phyloP scores from a whole-genome alignment of 129 eudicot genomes.

The Calendula officinalis region DNA sequence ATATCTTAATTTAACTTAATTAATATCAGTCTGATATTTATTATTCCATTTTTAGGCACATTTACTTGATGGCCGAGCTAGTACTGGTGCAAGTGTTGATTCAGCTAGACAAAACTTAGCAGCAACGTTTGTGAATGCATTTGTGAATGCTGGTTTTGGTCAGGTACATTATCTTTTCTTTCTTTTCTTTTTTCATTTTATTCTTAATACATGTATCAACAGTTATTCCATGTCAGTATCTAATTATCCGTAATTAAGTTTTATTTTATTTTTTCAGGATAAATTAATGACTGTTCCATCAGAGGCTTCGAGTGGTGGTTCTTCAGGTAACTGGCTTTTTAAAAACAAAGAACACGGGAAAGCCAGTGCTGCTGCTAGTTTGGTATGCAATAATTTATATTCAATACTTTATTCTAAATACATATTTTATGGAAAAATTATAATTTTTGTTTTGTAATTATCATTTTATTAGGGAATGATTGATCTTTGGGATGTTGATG shows the following conservation, averaged over 20 bases:
- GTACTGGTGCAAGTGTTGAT: slow-evolving; percentile 90
- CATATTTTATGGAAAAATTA: neutral
- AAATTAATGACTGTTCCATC: slow-evolving; percentile 87
- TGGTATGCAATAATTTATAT: slow-evolving; percentile 49
- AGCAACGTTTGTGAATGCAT: slow-evolving; percentile 97
- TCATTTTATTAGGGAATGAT: slow-evolving; percentile 70
- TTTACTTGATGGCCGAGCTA: slow-evolving; percentile 95
- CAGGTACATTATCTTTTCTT: slow-evolving; percentile 65
- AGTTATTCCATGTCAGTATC: neutral
- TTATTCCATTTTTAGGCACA: slow-evolving; percentile 56
- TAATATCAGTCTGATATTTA: neutral
- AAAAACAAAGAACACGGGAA: slow-evolving; percentile 98
- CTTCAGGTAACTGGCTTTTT: slow-evolving; percentile 90
- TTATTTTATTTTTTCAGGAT: slow-evolving; percentile 48
- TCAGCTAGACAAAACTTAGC: slow-evolving; percentile 97
- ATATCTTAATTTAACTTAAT: neutral
- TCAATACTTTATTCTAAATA: neutral
- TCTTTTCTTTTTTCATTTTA: no score
- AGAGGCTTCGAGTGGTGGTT: slow-evolving; percentile 72
- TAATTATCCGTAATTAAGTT: neutral
- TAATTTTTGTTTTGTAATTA: neutral
- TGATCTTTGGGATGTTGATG: slow-evolving; percentile 93
- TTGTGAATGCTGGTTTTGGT: slow-evolving; percentile 99
- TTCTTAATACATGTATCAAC: neutral
- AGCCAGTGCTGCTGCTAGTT: slow-evolving; percentile 99